Evolutionary conservation across 2,329 filamentous ascomycete genomes (phyloP).

Genomic region (Epichloe typhina): DNA sequence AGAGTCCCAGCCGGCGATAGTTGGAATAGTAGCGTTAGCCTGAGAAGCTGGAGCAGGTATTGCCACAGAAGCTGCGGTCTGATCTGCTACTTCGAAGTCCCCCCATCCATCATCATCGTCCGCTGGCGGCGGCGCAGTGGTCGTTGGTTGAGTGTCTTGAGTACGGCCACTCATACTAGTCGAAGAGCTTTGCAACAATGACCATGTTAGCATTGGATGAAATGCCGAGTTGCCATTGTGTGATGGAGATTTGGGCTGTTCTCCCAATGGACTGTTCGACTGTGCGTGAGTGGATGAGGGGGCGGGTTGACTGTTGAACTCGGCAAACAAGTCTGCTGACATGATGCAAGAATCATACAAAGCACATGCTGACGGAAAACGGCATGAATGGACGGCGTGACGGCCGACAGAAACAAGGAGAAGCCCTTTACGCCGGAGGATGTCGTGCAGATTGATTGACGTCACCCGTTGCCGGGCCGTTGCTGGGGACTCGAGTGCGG

Average conservation of each 20-base stretch:
- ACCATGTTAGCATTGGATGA: slow-evolving; percentile 18
- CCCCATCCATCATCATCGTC: slow-evolving; percentile 54
- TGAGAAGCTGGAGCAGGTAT: background rate
- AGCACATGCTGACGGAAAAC: background rate
- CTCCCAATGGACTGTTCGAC: slow-evolving; percentile 1
- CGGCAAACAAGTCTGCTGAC: slow-evolving; percentile 54
- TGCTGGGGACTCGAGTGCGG: background rate
- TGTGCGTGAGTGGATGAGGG: slow-evolving; percentile 15
- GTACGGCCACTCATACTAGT: slow-evolving; percentile 10
- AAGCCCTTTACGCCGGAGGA: background rate
- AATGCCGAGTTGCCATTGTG: slow-evolving; percentile 7
- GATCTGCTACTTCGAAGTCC: slow-evolving; percentile 49
- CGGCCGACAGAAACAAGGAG: background rate
- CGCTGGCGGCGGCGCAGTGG: slow-evolving; percentile 1
- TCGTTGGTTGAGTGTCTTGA: background rate
- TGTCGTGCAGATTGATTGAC: background rate
- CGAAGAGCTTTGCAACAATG: slow-evolving; percentile 15
- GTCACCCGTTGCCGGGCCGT: background rate
- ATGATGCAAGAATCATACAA: slow-evolving; percentile 22
- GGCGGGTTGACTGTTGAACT: slow-evolving; percentile 40
- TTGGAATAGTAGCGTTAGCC: background rate
- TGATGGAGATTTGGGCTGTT: slow-evolving; percentile 7
- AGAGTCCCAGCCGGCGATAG: background rate
- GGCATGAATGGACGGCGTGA: background rate
- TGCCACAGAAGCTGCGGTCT: background rate